phyloP scores from a whole-genome alignment of 2,329 filamentous ascomycete species.

The Colletotrichum sp. region DNA sequence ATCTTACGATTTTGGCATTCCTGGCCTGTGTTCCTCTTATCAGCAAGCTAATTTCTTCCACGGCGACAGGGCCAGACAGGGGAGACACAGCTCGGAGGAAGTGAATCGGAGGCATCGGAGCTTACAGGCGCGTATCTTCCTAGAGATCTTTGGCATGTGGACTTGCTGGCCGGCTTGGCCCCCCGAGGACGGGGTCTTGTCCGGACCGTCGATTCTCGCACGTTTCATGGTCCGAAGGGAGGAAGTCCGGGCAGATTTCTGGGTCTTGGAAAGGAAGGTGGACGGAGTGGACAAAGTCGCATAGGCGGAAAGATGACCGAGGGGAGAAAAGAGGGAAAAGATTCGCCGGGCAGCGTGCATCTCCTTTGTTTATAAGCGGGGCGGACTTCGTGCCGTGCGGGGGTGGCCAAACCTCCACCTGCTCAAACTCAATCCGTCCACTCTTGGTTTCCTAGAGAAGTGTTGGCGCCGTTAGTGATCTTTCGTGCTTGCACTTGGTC shows the following conservation, averaged over 20 bases:
- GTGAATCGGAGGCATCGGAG: background rate
- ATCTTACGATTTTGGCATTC: conserved; percentile 61
- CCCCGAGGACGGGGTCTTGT: conserved; percentile 17
- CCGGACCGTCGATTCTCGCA: conserved; percentile 16
- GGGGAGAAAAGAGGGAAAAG: conserved; percentile 13
- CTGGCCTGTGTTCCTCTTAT: conserved; percentile 27
- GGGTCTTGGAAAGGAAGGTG: conserved; percentile 5
- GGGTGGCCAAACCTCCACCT: background rate
- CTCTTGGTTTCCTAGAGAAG: background rate
- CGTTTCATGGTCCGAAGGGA: conserved; percentile 17
- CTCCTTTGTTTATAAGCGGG: conserved; percentile 21
- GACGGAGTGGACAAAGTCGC: conserved; percentile 11
- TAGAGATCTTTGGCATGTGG: conserved; percentile 31
- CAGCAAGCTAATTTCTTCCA: background rate
- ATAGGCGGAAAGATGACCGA: conserved; percentile 19
- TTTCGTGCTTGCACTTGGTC: background rate
- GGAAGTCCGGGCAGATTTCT: conserved; percentile 16
- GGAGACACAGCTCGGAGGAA: background rate
- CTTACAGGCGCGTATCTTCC: conserved; percentile 37
- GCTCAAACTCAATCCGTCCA: background rate
- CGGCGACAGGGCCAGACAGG: background rate
- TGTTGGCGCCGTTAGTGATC: background rate
- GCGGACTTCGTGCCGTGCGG: conserved; percentile 22
- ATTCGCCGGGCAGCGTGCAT: background rate
- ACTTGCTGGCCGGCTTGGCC: background rate